Evolutionary conservation across 768 basidiomycete species (phyloP), one percentile per base, ranked within the genome.

Genomic region (Phlegmacium glaucopus): DNA sequence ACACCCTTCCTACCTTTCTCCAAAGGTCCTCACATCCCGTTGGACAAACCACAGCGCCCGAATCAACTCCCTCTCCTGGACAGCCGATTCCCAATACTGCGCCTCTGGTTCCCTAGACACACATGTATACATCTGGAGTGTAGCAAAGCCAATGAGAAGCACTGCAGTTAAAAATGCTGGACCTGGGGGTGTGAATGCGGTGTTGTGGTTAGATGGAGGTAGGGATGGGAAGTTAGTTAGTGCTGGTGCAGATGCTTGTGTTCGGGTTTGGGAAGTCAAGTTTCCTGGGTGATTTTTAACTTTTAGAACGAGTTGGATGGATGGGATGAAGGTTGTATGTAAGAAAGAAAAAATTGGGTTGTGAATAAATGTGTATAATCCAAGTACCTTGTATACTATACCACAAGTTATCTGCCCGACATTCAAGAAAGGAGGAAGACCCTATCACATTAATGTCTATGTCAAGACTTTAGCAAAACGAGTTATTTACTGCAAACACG

Each of bases 91-190:
- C 6, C 74, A 75, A 51, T 83, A 94, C 59, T 79, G 88, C 52
- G 94, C 84, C 9, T 93, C 92, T 4, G 93, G 87, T 9, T 90
- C 92, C 15, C 75, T 95, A n/a, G 95, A 98, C 63, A 94, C 94
- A 26, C 81, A 92, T 54, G 81, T 95, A 4, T 96, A 93, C 59
- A 69, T 97, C 18, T 97, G 90, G 83, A 83, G 85, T 53, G 81
- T 91, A 26, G 70, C 69, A 37, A 78, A 81, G 59, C 83, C 85
- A 8, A 68, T 80, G 63, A 83, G 77, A 65, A 89, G 87, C 54
- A 80, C 93, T 29, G 76, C 83, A 22, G 83, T 97, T 62, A 86
- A 84, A 74, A 93, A 93, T 51, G 92, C 90, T 1, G 83, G 83
- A 30, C 82, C 90, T 5, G 90, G 92, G 10, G 94, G 94, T 8